phyloP scores from a whole-genome alignment of 495 filamentous ascomycete genomes.

The Tuber umbilicatum region DNA sequence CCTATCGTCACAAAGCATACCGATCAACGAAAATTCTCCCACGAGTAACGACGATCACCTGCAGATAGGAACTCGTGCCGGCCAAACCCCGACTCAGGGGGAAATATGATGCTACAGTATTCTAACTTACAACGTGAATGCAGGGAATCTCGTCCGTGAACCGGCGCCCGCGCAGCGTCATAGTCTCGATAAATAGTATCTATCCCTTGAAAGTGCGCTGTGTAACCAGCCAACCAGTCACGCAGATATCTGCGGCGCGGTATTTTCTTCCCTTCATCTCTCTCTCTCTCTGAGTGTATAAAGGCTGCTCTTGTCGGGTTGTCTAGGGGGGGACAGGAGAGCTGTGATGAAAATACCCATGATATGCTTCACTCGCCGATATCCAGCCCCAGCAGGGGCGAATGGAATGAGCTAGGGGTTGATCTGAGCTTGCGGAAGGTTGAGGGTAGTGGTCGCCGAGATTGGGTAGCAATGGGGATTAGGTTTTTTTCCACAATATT shows the following conservation, averaged over 20 bases:
- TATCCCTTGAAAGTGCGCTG: neutral
- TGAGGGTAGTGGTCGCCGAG: neutral
- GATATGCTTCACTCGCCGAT: constrained; percentile 31
- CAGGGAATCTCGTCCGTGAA: neutral
- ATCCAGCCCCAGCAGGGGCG: constrained; percentile 4
- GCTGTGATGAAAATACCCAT: constrained; percentile 18
- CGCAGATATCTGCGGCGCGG: neutral
- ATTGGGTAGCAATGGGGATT: neutral
- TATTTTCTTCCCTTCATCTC: constrained; percentile 4
- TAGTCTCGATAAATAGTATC: neutral
- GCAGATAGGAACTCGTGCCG: neutral
- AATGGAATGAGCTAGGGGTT: constrained; percentile 21
- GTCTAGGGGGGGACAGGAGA: neutral
- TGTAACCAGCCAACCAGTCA: neutral
- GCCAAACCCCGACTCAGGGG: neutral
- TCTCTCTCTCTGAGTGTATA: constrained; percentile 2
- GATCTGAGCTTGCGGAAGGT: constrained; percentile 12
- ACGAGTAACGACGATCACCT: neutral
- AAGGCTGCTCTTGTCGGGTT: neutral
- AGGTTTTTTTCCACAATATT: neutral
- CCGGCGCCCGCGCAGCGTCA: neutral
- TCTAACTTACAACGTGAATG: neutral
- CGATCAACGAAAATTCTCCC: neutral
- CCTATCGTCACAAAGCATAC: neutral
- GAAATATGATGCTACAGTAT: neutral